Conservation (phyloP, 2,329 filamentous ascomycete genomes). For the Ceratocystis lukuohia region DNA sequence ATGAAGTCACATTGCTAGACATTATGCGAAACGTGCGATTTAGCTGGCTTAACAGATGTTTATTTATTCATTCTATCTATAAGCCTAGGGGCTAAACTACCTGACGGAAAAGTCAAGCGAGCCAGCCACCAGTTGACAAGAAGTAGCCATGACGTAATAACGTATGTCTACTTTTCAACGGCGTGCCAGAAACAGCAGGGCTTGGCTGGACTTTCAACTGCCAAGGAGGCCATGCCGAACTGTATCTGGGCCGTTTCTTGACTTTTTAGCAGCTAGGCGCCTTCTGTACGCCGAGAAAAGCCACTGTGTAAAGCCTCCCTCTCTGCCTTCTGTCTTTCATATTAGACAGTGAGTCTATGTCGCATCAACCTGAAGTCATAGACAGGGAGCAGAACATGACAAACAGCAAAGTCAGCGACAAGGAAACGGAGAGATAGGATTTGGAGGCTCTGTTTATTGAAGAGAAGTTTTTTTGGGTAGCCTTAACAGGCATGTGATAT, state of each 20-base stretch:
- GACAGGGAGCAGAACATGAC: no score
- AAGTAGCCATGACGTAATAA: neutral
- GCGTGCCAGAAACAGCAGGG: neutral
- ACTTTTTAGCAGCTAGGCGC: accelerated
- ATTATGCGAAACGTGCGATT: neutral
- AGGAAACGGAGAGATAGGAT: neutral
- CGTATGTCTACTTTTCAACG: neutral
- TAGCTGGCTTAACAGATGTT: neutral
- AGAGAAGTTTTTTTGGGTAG: neutral
- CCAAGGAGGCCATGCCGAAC: neutral
- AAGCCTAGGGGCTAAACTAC: neutral
- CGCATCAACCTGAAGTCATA: no score
- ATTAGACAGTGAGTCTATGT: no score
- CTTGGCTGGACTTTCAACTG: neutral
- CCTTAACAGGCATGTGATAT: neutral
- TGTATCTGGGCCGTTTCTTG: neutral
- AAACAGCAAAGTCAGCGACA: neutral
- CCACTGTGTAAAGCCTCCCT: neutral
- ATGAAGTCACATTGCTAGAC: neutral
- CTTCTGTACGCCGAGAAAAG: neutral
- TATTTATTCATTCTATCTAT: neutral
- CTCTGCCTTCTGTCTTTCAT: neutral
- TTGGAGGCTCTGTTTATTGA: neutral
- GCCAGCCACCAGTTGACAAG: neutral
- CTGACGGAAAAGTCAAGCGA: neutral